Evolutionary conservation across 148 eudicot genomes (phyloP).

Genomic region (Diospyros lotus): DNA sequence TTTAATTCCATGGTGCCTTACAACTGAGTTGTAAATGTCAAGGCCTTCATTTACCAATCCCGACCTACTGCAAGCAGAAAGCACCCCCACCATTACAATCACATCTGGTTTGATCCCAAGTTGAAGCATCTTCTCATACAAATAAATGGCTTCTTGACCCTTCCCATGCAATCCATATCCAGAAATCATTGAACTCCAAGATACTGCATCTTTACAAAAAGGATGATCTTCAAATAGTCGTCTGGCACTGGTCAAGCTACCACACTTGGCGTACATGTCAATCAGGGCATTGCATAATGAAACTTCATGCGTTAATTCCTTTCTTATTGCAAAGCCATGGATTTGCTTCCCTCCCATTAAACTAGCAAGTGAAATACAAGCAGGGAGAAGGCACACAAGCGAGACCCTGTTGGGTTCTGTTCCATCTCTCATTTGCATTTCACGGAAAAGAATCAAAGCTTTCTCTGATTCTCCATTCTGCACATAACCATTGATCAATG

Average conservation of each 20-base stretch:
- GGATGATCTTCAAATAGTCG: conserved; percentile 27
- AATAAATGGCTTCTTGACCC: conserved; percentile 29
- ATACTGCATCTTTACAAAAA: conserved; percentile 30
- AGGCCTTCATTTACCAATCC: conserved; percentile 39
- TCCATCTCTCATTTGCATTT: conserved; percentile 29
- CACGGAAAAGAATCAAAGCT: conserved; percentile 27
- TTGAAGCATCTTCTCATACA: conserved; percentile 31
- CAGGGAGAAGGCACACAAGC: conserved; percentile 32
- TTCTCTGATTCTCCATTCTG: conserved; percentile 26
- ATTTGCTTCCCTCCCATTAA: conserved; percentile 35
- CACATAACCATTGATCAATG: conserved; percentile 39
- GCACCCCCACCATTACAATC: conserved; percentile 33
- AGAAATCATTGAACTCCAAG: conserved; percentile 49
- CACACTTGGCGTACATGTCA: conserved; percentile 43
- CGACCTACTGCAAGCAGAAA: conserved; percentile 45
- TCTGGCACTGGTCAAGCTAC: conserved; percentile 35
- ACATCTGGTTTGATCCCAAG: conserved; percentile 30
- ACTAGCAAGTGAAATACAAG: conserved; percentile 31
- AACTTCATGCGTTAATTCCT: conserved; percentile 11
- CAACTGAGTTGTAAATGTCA: conserved; percentile 19
- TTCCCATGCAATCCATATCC: conserved; percentile 47
- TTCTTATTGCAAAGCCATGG: conserved; percentile 38
- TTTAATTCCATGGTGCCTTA: conserved; percentile 16
- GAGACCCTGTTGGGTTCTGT: conserved; percentile 28
- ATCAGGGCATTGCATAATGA: conserved; percentile 32